These are phyloP conservation scores for Pseudocercospora macadamiae DNA, from an alignment of 2,329 filamentous ascomycete genomes.

Conservation along the genomic window DNA sequence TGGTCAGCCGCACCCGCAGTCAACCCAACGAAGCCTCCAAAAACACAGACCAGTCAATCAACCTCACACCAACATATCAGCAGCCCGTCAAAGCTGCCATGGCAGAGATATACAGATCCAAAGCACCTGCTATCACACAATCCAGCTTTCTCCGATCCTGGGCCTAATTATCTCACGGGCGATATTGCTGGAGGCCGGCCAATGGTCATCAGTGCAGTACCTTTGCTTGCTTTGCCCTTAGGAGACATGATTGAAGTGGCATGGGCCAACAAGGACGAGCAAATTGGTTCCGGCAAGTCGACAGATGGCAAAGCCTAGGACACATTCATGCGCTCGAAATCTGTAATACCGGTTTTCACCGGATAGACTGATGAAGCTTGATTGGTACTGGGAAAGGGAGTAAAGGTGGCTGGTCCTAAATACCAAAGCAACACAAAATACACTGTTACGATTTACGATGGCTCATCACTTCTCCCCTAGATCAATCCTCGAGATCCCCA, in stretches of 20 bases:
- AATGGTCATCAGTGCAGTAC: constrained; percentile 17
- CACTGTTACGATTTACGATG: too few species aligned
- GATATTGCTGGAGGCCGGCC: constrained; percentile 11
- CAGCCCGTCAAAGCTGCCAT: not conserved
- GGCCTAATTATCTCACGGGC: constrained; percentile 10
- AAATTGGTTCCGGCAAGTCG: too few species aligned
- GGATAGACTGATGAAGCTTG: too few species aligned
- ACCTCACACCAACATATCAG: not conserved
- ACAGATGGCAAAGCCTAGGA: too few species aligned
- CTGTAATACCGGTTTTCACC: too few species aligned
- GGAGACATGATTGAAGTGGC: constrained; percentile 20
- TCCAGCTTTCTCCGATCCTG: constrained; percentile 15
- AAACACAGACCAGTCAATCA: not conserved
- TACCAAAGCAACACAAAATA: too few species aligned
- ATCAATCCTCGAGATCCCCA: constrained; percentile 4
- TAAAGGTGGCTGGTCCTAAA: too few species aligned
- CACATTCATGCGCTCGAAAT: too few species aligned
- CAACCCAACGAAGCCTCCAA: too few species aligned
- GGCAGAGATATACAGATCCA: constrained; percentile 10
- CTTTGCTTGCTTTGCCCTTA: constrained; percentile 21
- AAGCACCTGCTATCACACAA: constrained; percentile 8
- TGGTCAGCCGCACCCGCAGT: too few species aligned
- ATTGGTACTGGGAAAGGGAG: too few species aligned
- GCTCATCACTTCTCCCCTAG: not conserved
- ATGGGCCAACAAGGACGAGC: too few species aligned